Conservation (phyloP, 1,284 basidiomycete genomes). For the Bjerkandera adusta region DNA sequence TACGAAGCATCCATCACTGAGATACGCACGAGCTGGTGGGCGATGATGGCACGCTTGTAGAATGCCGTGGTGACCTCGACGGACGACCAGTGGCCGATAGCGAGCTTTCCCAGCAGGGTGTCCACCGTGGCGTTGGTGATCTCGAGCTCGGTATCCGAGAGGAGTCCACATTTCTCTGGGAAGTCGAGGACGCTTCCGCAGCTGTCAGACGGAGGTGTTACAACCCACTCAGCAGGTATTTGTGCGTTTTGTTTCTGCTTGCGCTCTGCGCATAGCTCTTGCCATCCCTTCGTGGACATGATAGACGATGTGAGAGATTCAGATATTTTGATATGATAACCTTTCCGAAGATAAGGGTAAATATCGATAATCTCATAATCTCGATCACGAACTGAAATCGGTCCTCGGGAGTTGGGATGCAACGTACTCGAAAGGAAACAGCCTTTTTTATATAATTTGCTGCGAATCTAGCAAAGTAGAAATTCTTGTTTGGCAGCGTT, state of each 20-base stretch:
- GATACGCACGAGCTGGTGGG: slow-evolving; percentile 76
- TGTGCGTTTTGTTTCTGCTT: slow-evolving; percentile 46
- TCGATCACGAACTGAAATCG: too few relatives aligned
- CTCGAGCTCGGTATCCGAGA: slow-evolving; percentile 58
- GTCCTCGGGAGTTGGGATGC: too few relatives aligned
- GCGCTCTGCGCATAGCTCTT: slow-evolving; percentile 49
- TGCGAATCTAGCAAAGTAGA: too few relatives aligned
- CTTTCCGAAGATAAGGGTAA: too few relatives aligned
- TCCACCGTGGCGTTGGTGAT: slow-evolving; percentile 60
- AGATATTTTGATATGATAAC: too few relatives aligned
- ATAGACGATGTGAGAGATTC: too few relatives aligned
- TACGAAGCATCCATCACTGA: not conserved
- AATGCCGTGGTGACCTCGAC: slow-evolving; percentile 73
- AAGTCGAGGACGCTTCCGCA: slow-evolving; percentile 53
- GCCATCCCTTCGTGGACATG: slow-evolving; percentile 39
- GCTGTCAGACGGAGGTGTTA: slow-evolving; percentile 41
- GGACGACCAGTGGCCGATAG: slow-evolving; percentile 52
- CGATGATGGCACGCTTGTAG: slow-evolving; percentile 76
- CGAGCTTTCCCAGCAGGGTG: slow-evolving; percentile 46
- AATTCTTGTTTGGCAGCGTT: too few relatives aligned
- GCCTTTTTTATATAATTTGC: too few relatives aligned
- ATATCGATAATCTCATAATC: too few relatives aligned
- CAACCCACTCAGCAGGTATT: slow-evolving; percentile 62
- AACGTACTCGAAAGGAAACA: too few relatives aligned
- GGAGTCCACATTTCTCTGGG: slow-evolving; percentile 57